Percentiles rank a stretch among this genome's conserved stretches.
phyloP scores from a whole-genome alignment of 148 eudicot species.

The Rhododendron williamsianum region DNA sequence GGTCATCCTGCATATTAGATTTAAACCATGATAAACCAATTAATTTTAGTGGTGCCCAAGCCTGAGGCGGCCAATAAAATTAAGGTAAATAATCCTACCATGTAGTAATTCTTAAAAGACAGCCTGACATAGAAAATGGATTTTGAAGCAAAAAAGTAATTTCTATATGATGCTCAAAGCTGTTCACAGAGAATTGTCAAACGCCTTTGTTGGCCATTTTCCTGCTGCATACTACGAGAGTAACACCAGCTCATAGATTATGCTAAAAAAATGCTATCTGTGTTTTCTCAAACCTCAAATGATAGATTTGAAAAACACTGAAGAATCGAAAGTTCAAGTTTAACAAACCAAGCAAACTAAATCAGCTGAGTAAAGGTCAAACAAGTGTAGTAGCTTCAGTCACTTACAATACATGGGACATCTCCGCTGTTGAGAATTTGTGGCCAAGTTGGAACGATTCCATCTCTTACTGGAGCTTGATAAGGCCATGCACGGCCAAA shows the following conservation, averaged over 20 bases:
- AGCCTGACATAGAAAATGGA: background rate
- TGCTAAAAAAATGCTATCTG: background rate
- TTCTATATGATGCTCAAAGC: background rate
- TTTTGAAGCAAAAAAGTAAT: background rate
- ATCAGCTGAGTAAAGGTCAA: background rate
- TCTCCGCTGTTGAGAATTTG: conserved; percentile 41
- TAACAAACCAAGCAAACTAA: background rate
- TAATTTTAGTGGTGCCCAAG: background rate
- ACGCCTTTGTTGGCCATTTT: background rate
- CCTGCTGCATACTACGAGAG: background rate
- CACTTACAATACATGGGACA: conserved; percentile 82
- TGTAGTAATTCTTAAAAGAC: background rate
- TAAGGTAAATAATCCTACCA: background rate
- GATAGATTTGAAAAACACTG: background rate
- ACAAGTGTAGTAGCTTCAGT: background rate
- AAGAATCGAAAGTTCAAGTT: background rate
- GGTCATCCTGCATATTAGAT: conserved; percentile 47
- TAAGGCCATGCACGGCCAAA: conserved; percentile 98
- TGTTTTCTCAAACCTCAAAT: background rate
- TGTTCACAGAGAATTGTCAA: background rate
- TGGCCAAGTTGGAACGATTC: conserved; percentile 88
- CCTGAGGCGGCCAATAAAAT: background rate
- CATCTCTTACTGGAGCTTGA: conserved; percentile 79
- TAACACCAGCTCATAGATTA: background rate
- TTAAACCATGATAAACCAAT: background rate